Evolutionary conservation across 23 red algal species (phyloP), one percentile per base, ranked within the genome.

Genomic region (Pyropia haitanensis): DNA sequence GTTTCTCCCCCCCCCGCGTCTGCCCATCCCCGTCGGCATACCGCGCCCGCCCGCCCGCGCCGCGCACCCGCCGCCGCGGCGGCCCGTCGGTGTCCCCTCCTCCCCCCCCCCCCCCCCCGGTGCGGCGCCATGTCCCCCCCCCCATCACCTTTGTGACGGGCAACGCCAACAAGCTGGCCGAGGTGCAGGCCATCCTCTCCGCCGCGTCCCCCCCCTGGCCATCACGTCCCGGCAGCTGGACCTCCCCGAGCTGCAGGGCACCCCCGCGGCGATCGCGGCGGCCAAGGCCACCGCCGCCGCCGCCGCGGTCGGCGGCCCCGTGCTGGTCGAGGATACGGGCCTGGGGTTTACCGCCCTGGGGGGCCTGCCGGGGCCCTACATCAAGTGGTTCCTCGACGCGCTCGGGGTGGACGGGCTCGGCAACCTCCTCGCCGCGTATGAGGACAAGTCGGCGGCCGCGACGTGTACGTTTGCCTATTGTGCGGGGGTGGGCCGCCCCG

Each of bases 61-160:
- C n/a, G n/a, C n/a, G n/a, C n/a, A n/a, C n/a, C n/a, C n/a, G n/a
- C n/a, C n/a, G n/a, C n/a, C n/a, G n/a, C n/a, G n/a, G n/a, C n/a
- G n/a, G n/a, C n/a, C n/a, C n/a, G n/a, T n/a, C n/a, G n/a, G n/a
- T n/a, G n/a, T n/a, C n/a, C n/a, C n/a, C n/a, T n/a, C n/a, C n/a
- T n/a, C n/a, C n/a, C n/a, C n/a, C n/a, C n/a, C n/a, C n/a, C n/a
- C n/a, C n/a, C n/a, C n/a, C n/a, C n/a, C n/a, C n/a, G n/a, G n/a
- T n/a, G n/a, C n/a, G n/a, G n/a, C n/a, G n/a, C n/a, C n/a, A n/a
- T n/a, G n/a, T n/a, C n/a, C 27, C 60, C 54, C 53, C 76, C 0
- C 64, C 79, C 3, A 72, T 95, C 4, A 96, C 91, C 8, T 96
- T 96, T 67, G 92, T 96, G 4, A 96, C 92, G 9, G 85, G 92